Evolutionary conservation across 208 protist species (phyloP), one percentile per base, ranked within the genome.

Genomic region (Porcisia hertigi): DNA sequence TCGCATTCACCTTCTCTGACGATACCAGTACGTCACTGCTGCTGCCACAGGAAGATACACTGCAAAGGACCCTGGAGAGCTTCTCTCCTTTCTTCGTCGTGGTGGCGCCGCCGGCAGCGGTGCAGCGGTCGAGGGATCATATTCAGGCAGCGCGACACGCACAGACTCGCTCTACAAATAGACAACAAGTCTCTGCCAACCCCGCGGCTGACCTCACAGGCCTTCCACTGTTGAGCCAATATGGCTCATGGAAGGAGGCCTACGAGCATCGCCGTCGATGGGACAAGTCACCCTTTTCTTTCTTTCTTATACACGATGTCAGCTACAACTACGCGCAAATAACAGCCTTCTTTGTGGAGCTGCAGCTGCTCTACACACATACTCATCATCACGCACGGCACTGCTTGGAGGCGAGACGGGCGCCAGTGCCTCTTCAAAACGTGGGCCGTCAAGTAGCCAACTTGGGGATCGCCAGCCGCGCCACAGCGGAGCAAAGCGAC

Each of bases 321-420:
- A 93, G 91, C 83, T 97, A 87, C 78, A 96, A 96, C 80, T 88
- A 88, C 73, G 80, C 91, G 20, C 90, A 97, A 75, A 83, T 97
- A 41, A 81, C 87, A 3, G 92, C 93, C 45, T 45, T 97, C 47
- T 94, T 86, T 63, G 83, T 94, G 8, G 72, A 95, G 64, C 72
- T 96, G 59, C 69, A 86, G 71, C 77, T 92, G 34, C 87, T 97
- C 65, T 82, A 78, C 69, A 70, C 60, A 12, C 71, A 84, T 60
- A 58, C 76, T 18, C 93, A 97, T 74, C 43, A 64, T 12, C 93
- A 97, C 79, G 79, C 75, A 11, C 34, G 73, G 4, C 73, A 77
- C 14, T 95, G 93, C 69, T 59, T 86, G 8, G 79, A 81, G 55
- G 74, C 76, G 34, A 79, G 78, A 57, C 79, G 78, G 7, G 34